A percentile compares a stretch with the other conserved stretches of the same genome.
These are phyloP conservation scores for Plantago ovata DNA, from an alignment of 257 asterid species.

Conservation along the genomic window DNA sequence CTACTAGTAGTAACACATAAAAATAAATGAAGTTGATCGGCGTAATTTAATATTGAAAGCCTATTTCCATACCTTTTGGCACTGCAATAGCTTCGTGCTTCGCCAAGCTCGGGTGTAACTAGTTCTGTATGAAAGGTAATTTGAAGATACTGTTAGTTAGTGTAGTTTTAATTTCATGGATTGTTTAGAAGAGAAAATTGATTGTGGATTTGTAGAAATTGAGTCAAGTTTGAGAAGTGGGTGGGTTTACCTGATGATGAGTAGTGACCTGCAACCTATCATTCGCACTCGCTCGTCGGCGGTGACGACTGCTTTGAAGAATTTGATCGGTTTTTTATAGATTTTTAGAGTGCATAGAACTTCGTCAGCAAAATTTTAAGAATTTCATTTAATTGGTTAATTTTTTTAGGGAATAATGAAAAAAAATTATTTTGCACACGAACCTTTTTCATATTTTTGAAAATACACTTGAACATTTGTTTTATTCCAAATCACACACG, in stretches of 20 bases:
- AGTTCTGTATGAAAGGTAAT: slow-evolving; percentile 37
- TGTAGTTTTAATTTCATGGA: neutral
- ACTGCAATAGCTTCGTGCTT: slow-evolving; percentile 20
- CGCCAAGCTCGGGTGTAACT: slow-evolving; percentile 28
- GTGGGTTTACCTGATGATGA: slow-evolving; percentile 25
- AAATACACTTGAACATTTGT: no score
- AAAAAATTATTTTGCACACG: no score
- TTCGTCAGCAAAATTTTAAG: no score
- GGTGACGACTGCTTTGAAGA: neutral
- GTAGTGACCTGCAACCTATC: slow-evolving; percentile 32
- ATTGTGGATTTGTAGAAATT: neutral
- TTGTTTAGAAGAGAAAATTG: neutral
- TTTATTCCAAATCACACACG: no score
- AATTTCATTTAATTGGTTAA: no score
- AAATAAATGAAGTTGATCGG: no score
- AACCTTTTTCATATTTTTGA: no score
- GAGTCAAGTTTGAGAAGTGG: neutral
- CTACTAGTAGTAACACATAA: no score
- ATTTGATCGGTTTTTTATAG: no score
- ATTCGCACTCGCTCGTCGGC: slow-evolving; percentile 29
- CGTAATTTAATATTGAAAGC: neutral
- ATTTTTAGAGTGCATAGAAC: no score
- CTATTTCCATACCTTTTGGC: slow-evolving; percentile 33
- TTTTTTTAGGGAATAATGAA: no score
- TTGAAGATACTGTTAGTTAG: no score